Evolutionary conservation across 225 moss, liverwort and hornwort genomes (phyloP).

Genomic region (Rhytidiadelphus loreus): DNA sequence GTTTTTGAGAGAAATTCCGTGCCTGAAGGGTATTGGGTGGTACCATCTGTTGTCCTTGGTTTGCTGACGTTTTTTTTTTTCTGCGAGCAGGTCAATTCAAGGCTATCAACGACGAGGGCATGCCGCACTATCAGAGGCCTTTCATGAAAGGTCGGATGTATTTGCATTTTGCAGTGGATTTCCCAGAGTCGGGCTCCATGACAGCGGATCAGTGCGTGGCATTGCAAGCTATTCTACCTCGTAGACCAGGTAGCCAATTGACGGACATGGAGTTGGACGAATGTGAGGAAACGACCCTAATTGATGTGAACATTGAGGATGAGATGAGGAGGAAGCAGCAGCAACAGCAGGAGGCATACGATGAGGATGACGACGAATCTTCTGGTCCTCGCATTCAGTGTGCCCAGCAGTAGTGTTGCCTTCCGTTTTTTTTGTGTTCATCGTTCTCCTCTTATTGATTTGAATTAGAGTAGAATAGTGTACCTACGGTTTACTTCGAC

Average conservation of each 20-base stretch:
- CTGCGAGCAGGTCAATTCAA: constrained; percentile 43
- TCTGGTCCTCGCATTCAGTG: neutral
- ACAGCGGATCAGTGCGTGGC: constrained; percentile 21
- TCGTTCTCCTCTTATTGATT: neutral
- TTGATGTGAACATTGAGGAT: constrained; percentile 55
- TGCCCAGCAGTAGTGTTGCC: neutral
- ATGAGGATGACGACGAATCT: constrained; percentile 13
- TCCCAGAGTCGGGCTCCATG: constrained; percentile 20
- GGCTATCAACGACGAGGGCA: constrained; percentile 55
- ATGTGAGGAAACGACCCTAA: constrained; percentile 45
- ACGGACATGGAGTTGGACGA: constrained; percentile 63
- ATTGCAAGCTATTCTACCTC: constrained; percentile 25
- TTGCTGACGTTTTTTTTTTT: neutral
- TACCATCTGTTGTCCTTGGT: too few relatives aligned
- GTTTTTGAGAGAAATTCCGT: accelerated
- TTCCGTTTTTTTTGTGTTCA: too few relatives aligned
- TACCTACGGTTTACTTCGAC: too few relatives aligned
- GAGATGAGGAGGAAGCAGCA: constrained; percentile 49
- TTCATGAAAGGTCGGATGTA: constrained; percentile 58
- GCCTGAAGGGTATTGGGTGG: too few relatives aligned
- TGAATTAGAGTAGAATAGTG: too few relatives aligned
- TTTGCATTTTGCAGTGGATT: constrained; percentile 36
- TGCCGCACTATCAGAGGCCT: constrained; percentile 51
- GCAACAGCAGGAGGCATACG: constrained; percentile 38
- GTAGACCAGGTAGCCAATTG: constrained; percentile 16